Percentiles rank a stretch among this genome's conserved stretches.
Conservation (phyloP, 2,329 filamentous ascomycete species). For the Thelonectria blattea region DNA sequence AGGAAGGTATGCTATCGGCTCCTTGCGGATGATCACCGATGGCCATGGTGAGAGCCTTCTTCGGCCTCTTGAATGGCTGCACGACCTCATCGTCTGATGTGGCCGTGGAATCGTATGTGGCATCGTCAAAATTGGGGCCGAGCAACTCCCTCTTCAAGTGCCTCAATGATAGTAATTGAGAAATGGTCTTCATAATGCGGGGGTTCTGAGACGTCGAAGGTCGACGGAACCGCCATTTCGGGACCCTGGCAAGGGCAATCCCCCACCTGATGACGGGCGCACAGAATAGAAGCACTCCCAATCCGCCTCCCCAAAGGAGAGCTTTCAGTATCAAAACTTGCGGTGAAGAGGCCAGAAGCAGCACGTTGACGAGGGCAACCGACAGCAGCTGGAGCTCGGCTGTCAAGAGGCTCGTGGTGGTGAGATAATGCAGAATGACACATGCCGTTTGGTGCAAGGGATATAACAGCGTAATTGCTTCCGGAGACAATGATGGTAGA, state of each 20-base stretch:
- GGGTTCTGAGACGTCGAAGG: slow-evolving; percentile 47
- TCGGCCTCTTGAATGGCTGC: slow-evolving; percentile 27
- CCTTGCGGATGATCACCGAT: slow-evolving; percentile 20
- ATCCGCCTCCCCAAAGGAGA: slow-evolving; percentile 82
- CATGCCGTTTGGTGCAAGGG: slow-evolving; percentile 83
- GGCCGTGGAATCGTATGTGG: slow-evolving; percentile 39
- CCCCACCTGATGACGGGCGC: slow-evolving; percentile 80
- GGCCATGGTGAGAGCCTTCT: slow-evolving; percentile 42
- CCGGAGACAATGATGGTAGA: slow-evolving; percentile 52
- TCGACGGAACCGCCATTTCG: slow-evolving; percentile 85
- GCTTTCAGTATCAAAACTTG: slow-evolving; percentile 86
- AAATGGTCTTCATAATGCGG: slow-evolving; percentile 48
- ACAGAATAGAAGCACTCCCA: slow-evolving; percentile 76
- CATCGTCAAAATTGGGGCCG: slow-evolving; percentile 41
- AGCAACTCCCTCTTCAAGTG: slow-evolving; percentile 51
- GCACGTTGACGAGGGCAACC: slow-evolving; percentile 78
- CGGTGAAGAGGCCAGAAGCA: slow-evolving; percentile 78
- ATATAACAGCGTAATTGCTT: slow-evolving; percentile 72
- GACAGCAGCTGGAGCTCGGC: slow-evolving; percentile 90
- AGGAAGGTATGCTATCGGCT: slow-evolving; percentile 26
- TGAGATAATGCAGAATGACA: slow-evolving; percentile 76
- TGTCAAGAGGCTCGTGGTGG: slow-evolving; percentile 84
- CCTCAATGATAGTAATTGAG: slow-evolving; percentile 52
- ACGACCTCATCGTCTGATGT: slow-evolving; percentile 44
- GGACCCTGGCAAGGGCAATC: slow-evolving; percentile 83